These are phyloP conservation scores for Phlebopus sp. DNA, from an alignment of 1,284 basidiomycete genomes.

Conservation along the genomic window DNA sequence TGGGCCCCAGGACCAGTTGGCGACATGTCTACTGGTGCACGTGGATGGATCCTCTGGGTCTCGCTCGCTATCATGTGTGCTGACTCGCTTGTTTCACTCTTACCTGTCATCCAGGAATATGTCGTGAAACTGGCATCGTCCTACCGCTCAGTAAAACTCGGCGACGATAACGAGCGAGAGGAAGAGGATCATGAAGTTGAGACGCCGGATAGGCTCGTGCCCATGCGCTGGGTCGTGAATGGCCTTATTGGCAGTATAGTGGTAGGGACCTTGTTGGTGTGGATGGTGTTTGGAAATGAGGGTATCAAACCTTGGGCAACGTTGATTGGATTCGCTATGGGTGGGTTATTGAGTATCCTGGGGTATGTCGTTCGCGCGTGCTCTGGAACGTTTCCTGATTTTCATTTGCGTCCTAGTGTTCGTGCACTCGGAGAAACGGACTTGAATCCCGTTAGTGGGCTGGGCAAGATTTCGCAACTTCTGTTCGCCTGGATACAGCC, in stretches of 20 bases:
- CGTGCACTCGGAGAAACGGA: conserved; percentile 92
- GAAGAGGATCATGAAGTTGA: conserved; percentile 72
- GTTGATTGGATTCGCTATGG: conserved; percentile 78
- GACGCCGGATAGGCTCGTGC: conserved; percentile 79
- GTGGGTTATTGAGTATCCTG: conserved; percentile 81
- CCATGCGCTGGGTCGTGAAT: conserved; percentile 70
- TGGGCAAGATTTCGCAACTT: conserved; percentile 94
- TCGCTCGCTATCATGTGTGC: conserved; percentile 94
- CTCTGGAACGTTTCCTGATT: conserved; percentile 4
- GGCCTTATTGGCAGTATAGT: conserved; percentile 67
- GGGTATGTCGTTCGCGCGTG: conserved; percentile 52
- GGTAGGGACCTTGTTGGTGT: conserved; percentile 77
- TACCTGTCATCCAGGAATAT: conserved; percentile 65
- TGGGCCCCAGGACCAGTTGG: conserved; percentile 92
- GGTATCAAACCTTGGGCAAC: conserved; percentile 96
- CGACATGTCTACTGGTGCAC: conserved; percentile 79
- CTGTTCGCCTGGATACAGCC: conserved; percentile 94
- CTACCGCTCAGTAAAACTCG: conserved; percentile 19
- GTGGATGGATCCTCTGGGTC: conserved; percentile 94
- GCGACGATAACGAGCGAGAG: conserved; percentile 10
- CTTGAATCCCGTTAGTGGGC: conserved; percentile 88
- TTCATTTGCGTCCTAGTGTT: conserved; percentile 50
- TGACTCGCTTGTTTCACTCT: conserved; percentile 83
- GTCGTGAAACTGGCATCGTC: conserved; percentile 40
- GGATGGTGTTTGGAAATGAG: conserved; percentile 83